Evolutionary conservation across 495 filamentous ascomycete genomes (phyloP).

Genomic region (Trichocladium uniseriatum): DNA sequence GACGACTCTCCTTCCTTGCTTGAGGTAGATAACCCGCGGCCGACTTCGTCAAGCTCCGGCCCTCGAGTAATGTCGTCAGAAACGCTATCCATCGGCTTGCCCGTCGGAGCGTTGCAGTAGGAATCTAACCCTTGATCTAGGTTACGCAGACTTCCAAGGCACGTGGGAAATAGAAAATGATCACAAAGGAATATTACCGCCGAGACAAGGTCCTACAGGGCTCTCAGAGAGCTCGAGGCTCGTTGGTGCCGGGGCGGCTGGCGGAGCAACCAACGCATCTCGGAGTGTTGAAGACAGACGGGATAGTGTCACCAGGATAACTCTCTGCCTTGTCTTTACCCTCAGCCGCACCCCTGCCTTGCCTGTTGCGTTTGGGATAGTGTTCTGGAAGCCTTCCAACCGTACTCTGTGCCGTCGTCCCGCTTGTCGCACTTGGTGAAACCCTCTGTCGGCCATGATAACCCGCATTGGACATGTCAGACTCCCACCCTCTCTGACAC

Average conservation of each 20-base stretch:
- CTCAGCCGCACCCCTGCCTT: conserved; percentile 8
- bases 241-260: no score
- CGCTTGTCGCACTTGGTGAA: conserved; percentile 4
- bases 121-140: not conserved
- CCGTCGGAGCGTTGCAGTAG: conserved; percentile 1
- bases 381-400: conserved; percentile 16
- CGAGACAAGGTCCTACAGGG: no score
- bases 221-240: no score
- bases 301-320: not conserved
- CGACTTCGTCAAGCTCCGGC: no score
- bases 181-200: no score
- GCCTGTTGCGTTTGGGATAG: not conserved
- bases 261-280: no score
- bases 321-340: not conserved
- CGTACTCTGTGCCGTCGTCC: conserved; percentile 1
- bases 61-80: no score
- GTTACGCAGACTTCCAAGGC: no score
- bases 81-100: not conserved
- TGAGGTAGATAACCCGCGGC: no score
- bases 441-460: conserved; percentile 4
- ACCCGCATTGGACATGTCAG: conserved; percentile 5
- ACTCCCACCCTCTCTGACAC: conserved; percentile 5
- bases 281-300: no score
- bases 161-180: no score
- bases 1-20: no score